Evolutionary conservation across 306 rosid species (phyloP).

Genomic region (Oemleria cerasiformis): DNA sequence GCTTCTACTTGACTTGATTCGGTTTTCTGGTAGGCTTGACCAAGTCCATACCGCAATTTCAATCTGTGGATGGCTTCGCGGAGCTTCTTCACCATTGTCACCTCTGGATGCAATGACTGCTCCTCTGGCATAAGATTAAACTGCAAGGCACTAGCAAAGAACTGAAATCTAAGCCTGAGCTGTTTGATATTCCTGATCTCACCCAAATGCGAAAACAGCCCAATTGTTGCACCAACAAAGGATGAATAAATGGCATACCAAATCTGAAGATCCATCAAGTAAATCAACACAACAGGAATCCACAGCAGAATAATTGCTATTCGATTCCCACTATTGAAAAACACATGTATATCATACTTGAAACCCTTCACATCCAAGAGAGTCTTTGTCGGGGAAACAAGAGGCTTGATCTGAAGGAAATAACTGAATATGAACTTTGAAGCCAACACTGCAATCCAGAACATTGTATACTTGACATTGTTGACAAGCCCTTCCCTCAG

Average conservation of each 20-base stretch:
- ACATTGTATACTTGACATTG: constrained; percentile 64
- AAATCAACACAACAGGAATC: constrained; percentile 75
- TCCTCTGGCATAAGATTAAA: constrained; percentile 86
- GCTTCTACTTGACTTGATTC: constrained; percentile 82
- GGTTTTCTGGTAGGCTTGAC: constrained; percentile 58
- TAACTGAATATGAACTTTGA: constrained; percentile 84
- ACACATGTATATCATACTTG: constrained; percentile 63
- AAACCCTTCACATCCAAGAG: constrained; percentile 40
- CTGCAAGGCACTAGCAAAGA: constrained; percentile 87
- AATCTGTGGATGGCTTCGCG: constrained; percentile 74
- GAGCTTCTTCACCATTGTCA: constrained; percentile 63
- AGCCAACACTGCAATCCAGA: constrained; percentile 69
- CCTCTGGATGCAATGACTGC: constrained; percentile 26
- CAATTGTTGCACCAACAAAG: constrained; percentile 52
- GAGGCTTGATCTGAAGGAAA: constrained; percentile 85
- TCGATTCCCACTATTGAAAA: constrained; percentile 62
- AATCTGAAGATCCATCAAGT: constrained; percentile 93
- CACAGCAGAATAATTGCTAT: constrained; percentile 64
- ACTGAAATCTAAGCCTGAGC: constrained; percentile 88
- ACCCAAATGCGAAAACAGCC: constrained; percentile 89
- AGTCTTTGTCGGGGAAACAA: constrained; percentile 66
- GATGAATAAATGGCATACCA: constrained; percentile 87
- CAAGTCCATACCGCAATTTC: constrained; percentile 82
- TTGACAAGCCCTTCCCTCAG: constrained; percentile 75
- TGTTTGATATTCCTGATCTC: constrained; percentile 78